Conservation (phyloP, 352 stramenopile species). For the Phytopythium kandeliae region DNA sequence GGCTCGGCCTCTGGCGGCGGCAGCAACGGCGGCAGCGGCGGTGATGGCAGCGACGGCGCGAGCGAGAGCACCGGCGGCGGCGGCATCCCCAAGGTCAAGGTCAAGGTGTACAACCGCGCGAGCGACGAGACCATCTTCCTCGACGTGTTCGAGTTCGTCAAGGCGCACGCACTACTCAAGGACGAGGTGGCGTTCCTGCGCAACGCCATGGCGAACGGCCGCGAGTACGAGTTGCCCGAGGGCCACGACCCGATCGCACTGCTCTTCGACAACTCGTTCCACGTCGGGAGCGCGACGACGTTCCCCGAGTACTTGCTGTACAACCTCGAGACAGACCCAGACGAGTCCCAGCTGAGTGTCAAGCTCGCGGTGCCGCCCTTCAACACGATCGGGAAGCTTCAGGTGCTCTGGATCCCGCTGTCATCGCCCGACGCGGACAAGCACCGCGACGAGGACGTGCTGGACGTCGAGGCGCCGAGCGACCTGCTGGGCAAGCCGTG, state of each 20-base stretch:
- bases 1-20: constrained; percentile 13
- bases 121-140: constrained; percentile 90
- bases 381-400: constrained; percentile 91
- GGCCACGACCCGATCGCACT: constrained; percentile 89
- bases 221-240: constrained; percentile 80
- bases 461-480: constrained; percentile 67
- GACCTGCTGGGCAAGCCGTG: constrained; percentile 87
- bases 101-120: constrained; percentile 87
- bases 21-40: constrained; percentile 5
- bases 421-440: constrained; percentile 66
- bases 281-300: constrained; percentile 87
- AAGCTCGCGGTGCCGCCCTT: constrained; percentile 90
- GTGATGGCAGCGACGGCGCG: too few species aligned
- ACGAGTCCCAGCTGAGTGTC: constrained; percentile 86
- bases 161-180: constrained; percentile 78
- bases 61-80: constrained; percentile 11
- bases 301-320: constrained; percentile 92
- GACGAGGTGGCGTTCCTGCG: constrained; percentile 88
- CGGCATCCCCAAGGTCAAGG: constrained; percentile 83
- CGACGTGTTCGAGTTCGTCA: constrained; percentile 92
- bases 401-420: constrained; percentile 87
- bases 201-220: constrained; percentile 86
- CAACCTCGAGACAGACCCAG: constrained; percentile 88
- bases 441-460: constrained; percentile 54
- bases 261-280: constrained; percentile 92